These are phyloP conservation scores for Pouteria glomerata DNA, from an alignment of 148 eudicot species.

Conservation along the genomic window DNA sequence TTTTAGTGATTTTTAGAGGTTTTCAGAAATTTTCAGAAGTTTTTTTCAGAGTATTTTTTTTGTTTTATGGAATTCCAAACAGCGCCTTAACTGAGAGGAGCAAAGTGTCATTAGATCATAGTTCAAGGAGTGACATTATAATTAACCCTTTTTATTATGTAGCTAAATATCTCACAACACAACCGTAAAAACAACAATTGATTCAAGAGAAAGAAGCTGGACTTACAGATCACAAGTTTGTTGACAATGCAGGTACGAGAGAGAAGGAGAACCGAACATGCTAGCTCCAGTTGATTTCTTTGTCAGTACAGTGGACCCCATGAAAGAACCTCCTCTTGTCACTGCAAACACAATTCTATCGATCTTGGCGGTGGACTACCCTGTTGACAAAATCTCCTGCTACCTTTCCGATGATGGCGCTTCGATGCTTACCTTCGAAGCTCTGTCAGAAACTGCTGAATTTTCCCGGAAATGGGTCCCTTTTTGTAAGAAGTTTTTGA, in stretches of 20 bases:
- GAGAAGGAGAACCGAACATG: conserved; percentile 83
- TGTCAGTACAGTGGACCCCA: conserved; percentile 85
- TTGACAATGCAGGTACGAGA: conserved; percentile 57
- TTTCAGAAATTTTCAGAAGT: too few species aligned
- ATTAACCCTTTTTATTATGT: too few species aligned
- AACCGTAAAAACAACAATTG: too few species aligned
- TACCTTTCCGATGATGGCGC: conserved; percentile 91
- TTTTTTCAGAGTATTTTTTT: too few species aligned
- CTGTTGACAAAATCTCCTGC: conserved; percentile 78
- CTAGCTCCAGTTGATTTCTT: conserved; percentile 71
- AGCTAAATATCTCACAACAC: too few species aligned
- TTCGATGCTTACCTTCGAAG: conserved; percentile 79
- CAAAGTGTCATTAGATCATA: too few species aligned
- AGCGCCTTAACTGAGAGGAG: too few species aligned
- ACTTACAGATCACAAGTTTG: too few species aligned
- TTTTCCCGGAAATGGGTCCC: conserved; percentile 91
- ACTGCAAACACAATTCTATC: conserved; percentile 77
- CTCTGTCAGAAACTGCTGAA: conserved; percentile 83
- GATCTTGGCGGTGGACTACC: conserved; percentile 82
- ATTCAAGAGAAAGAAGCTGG: too few species aligned
- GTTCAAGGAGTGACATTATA: too few species aligned
- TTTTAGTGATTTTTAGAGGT: too few species aligned
- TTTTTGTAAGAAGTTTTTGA: conserved; percentile 69
- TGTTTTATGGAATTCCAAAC: too few species aligned
- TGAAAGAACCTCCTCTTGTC: conserved; percentile 77